A percentile compares a stretch with the other conserved stretches of the same genome.
Conservation (phyloP, 768 basidiomycete genomes). For the Russula sp. region DNA sequence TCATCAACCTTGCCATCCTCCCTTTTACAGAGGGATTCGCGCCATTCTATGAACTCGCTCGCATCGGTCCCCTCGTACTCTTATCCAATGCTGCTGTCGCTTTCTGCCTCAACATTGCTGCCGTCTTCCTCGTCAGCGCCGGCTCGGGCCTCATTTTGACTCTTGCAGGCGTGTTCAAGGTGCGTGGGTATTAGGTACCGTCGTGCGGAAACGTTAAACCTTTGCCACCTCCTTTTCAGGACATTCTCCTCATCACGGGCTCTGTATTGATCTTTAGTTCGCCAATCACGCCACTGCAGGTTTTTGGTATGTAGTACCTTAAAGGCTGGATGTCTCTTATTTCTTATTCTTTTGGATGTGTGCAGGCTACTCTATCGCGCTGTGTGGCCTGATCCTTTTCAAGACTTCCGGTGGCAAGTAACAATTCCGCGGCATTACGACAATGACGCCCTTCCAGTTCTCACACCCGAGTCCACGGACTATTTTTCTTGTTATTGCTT, state of each 20-base stretch:
- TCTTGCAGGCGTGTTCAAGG: conserved; percentile 91
- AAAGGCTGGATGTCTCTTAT: background rate
- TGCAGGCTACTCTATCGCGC: conserved; percentile 80
- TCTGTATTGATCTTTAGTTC: conserved; percentile 83
- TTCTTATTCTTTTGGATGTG: background rate
- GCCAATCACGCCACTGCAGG: conserved; percentile 75
- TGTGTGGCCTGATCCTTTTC: conserved; percentile 79
- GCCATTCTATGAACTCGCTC: conserved; percentile 69
- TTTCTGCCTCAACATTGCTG: conserved; percentile 86
- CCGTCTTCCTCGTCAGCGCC: conserved; percentile 88
- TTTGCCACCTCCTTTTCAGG: conserved; percentile 38
- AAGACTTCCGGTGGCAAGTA: conserved; percentile 68
- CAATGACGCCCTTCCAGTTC: background rate
- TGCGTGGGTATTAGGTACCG: conserved; percentile 29
- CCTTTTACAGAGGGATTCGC: conserved; percentile 90
- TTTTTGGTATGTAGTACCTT: conserved; percentile 53
- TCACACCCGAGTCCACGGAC: background rate
- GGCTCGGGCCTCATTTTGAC: conserved; percentile 87
- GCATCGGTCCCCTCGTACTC: conserved; percentile 52
- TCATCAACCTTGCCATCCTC: conserved; percentile 77
- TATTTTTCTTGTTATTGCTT: background rate
- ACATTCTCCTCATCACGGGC: conserved; percentile 89
- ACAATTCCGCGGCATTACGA: background rate
- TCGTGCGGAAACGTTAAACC: background rate
- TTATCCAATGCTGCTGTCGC: conserved; percentile 82